These are phyloP conservation scores for Pinus taeda DNA, from an alignment of 75 land plant genomes.

Conservation along the genomic window DNA sequence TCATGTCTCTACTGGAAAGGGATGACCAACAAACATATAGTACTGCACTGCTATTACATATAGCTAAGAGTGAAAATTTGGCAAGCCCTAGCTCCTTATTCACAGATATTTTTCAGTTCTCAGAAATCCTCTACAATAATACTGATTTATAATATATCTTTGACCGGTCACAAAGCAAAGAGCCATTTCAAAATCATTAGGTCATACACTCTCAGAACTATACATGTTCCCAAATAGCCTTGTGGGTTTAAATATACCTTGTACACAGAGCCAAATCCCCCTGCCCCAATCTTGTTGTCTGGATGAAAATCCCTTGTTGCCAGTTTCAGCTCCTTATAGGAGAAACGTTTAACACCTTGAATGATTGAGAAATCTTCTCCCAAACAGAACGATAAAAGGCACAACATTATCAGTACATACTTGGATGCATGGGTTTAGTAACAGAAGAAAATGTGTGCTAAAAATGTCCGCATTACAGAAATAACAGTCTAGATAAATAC, in stretches of 20 bases:
- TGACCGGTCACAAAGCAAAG: too few relatives aligned
- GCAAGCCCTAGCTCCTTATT: too few relatives aligned
- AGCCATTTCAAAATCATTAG: too few relatives aligned
- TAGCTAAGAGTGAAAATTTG: too few relatives aligned
- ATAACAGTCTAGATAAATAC: neutral
- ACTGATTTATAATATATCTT: too few relatives aligned
- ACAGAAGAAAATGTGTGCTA: neutral
- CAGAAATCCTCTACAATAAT: too few relatives aligned
- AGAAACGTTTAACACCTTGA: constrained; percentile 14
- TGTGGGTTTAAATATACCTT: constrained; percentile 25
- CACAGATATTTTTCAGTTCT: too few relatives aligned
- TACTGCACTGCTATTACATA: too few relatives aligned
- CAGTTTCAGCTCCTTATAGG: constrained; percentile 31
- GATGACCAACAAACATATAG: too few relatives aligned
- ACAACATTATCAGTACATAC: neutral
- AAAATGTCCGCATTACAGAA: neutral
- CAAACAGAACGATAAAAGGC: neutral
- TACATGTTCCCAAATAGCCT: too few relatives aligned
- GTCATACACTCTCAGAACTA: too few relatives aligned
- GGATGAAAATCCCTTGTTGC: constrained; percentile 44
- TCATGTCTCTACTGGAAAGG: too few relatives aligned
- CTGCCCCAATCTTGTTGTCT: constrained; percentile 42
- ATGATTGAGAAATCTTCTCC: constrained; percentile 2
- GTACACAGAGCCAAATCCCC: constrained; percentile 60
- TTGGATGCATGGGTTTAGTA: neutral